These are phyloP conservation scores for Stagonosporopsis rhizophila DNA, from an alignment of 2,329 filamentous ascomycete species.

Conservation along the genomic window DNA sequence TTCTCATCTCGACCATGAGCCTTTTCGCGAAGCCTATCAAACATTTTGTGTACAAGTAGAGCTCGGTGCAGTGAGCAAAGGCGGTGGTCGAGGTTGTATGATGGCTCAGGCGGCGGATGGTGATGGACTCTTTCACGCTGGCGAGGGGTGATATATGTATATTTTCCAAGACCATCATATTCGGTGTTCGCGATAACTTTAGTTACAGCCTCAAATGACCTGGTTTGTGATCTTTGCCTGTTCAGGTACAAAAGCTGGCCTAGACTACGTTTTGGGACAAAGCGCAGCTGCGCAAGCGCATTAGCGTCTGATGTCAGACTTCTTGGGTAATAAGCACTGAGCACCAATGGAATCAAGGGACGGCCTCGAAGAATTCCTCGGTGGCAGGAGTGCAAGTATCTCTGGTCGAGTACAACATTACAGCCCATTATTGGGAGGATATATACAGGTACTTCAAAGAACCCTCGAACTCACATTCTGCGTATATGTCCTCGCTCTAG, in stretches of 20 bases:
- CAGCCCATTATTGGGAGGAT: too few species aligned
- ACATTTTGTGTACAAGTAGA: constrained; percentile 5
- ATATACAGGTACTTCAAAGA: too few species aligned
- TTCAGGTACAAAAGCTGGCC: constrained; percentile 3
- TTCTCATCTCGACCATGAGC: constrained; percentile 21
- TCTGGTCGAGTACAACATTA: too few species aligned
- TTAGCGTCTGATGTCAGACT: constrained; percentile 9
- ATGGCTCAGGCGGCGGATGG: neutral
- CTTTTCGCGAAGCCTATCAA: constrained; percentile 25
- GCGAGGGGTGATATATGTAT: constrained; percentile 5
- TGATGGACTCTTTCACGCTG: neutral
- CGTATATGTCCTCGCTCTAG: too few species aligned
- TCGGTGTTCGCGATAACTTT: too few species aligned
- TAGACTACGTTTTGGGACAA: neutral
- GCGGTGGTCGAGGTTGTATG: neutral
- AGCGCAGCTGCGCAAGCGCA: neutral
- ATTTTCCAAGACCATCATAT: neutral
- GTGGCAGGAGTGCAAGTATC: too few species aligned
- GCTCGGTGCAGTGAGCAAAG: neutral
- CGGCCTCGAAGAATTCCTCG: neutral
- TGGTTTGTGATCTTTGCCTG: neutral
- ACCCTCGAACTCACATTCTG: too few species aligned
- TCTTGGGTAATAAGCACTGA: too few species aligned
- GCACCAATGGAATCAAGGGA: neutral
- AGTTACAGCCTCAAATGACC: neutral